A percentile compares a stretch with the other conserved stretches of the same genome.
phyloP scores from a whole-genome alignment of 208 protist species.

The Vickermania spadyakhi region DNA sequence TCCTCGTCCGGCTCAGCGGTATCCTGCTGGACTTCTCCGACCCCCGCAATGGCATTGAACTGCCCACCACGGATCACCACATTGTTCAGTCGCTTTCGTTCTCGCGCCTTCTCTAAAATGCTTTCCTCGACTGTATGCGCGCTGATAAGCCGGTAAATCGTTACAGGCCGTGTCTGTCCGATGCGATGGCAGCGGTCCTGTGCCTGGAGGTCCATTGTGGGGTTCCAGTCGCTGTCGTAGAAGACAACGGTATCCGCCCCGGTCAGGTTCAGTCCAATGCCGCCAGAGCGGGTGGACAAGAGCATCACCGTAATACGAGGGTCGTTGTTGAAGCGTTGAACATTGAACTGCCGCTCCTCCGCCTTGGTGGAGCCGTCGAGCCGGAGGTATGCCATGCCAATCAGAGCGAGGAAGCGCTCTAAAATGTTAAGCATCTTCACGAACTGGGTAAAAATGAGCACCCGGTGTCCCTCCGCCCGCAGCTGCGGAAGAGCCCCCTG shows the following conservation, averaged over 20 bases:
- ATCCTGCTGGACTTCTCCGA: conserved; percentile 33
- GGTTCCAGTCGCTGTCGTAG: conserved; percentile 99
- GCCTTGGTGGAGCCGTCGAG: conserved; percentile 92
- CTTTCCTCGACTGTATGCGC: conserved; percentile 95
- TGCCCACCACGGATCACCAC: conserved; percentile 93
- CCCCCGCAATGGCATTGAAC: conserved; percentile 78
- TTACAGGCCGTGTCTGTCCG: conserved; percentile 95
- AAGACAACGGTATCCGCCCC: conserved; percentile 99
- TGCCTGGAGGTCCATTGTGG: conserved; percentile 97
- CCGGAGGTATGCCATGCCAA: conserved; percentile 89
- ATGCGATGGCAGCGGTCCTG: conserved; percentile 97
- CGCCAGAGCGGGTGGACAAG: conserved; percentile 95
- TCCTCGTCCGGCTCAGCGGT: conserved; percentile 9
- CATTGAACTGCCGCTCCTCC: conserved; percentile 85
- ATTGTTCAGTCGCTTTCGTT: conserved; percentile 92
- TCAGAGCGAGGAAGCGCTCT: conserved; percentile 91
- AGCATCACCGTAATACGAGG: conserved; percentile 95
- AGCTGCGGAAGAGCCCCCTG: conserved; percentile 64
- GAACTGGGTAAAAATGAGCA: conserved; percentile 99
- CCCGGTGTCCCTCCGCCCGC: conserved; percentile 80
- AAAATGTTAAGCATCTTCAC: conserved; percentile 96
- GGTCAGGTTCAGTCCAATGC: conserved; percentile 98
- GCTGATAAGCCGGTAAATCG: conserved; percentile 95
- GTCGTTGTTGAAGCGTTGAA: conserved; percentile 94
- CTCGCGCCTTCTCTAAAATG: conserved; percentile 92